Base-by-base conservation (phyloP, 2,329 filamentous ascomycete species). In the Fusarium subtropicale region DNA sequence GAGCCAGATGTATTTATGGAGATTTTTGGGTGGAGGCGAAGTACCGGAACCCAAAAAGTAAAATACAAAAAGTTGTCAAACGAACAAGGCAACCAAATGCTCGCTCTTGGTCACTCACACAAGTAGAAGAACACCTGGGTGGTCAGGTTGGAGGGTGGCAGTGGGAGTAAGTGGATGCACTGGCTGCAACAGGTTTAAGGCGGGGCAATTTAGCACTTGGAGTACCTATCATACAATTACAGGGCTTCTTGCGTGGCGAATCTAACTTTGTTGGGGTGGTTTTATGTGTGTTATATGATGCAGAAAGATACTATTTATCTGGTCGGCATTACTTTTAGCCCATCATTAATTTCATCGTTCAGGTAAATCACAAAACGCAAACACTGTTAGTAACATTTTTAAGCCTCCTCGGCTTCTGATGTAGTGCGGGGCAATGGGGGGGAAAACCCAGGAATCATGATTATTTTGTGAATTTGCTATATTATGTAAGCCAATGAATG, bases 381-480 rank as follows among this genome's bases (percentile, higher is more conserved):
- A 41, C 15, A 28, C 16, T 28, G 31, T 52, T 42, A 33, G 42
- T 48, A 31, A 39, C 47, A 47, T 46, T 56, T 56, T 59, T 56
- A 47, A 59, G 57, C 38, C 55, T 42, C 24, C 41, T 38, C 24
- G 36, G 36, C 36, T 30, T 59, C 39, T 41, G n/a, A 47, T 59
- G 53, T 31, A 59, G 60, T 66, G 62, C 61, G 62, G 62, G 62
- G 62, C 60, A 60, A 38, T 47, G 38, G 36, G 31, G 26, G 36
- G 51, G 38, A 34, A 30, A 46, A 55, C 22, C 58, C 51, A 30
- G 31, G 59, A 65, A 65, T 58, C 56, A 60, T 60, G 56, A 46
- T 60, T 65, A 46, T 64, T 75, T 58, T 75, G 73, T 75, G 73
- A 73, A 72, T 73, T 60, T 44, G 42, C n/a, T 50, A 74, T 74